Evolutionary conservation across 2,329 filamentous ascomycete genomes (phyloP), one percentile per base, ranked within the genome.

Genomic region (Cladosporium sphaerospermum): DNA sequence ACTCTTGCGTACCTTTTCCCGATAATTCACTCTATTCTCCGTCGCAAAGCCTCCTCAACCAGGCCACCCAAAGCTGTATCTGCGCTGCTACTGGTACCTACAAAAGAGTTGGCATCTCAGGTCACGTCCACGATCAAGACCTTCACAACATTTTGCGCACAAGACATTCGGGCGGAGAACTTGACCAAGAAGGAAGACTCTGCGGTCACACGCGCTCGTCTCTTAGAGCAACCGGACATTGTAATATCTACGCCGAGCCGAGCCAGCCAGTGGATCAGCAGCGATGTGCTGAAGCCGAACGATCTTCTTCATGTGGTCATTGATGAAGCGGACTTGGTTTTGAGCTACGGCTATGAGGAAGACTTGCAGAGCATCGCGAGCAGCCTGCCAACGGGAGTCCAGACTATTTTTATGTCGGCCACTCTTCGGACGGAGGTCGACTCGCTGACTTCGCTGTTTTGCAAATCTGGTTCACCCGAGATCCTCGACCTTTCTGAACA

Each of bases 1-100:
- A 99, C 93, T 9, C 89, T 89, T n/a, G 92, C 93, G 46, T 97
- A 97, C 68, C 76, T 96, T 6, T 78, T 99, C 40, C 93, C 93
- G 1, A 79, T 96, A n/a, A 73, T 99, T 13, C 87, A 96, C 61
- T 81, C 82, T 34, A 88, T 96, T 57, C 74, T 99, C 53, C 88
- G 86, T 67, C 82, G 82, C 60, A 96, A 96, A 72, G 72, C 79
- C 62, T 75, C 79, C 52, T 66, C 76, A 9, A 68, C 73, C 1
- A 73, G 78, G 42, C 76, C 70, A 52, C 18, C 53, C n/a, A 66
- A 64, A 47, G 52, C 60, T 13, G 91, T 83, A 3, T 82, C 87
- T 3, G 85, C 84, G n/a, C 80, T 99, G 16, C 87, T 99, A 54
- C 84, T 99, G 11, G 91, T 97, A 1, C 93, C 93, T 2, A 97